A percentile compares a stretch with the other conserved stretches of the same genome.
Conservation (phyloP, 2,329 filamentous ascomycete species). For the Aschersonia sp. region DNA sequence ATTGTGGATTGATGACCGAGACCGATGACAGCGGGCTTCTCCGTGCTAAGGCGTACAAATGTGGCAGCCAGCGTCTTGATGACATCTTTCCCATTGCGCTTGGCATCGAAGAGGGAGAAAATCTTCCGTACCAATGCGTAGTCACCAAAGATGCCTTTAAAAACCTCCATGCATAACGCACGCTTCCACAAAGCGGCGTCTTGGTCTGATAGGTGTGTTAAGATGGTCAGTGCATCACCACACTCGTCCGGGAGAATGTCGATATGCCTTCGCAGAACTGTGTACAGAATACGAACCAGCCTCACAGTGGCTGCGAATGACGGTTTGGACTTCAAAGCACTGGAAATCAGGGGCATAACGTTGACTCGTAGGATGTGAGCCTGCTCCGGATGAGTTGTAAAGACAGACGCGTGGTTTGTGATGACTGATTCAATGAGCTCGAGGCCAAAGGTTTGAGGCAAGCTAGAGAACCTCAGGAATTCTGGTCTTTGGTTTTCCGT, state of each 20-base stretch:
- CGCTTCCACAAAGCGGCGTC: conserved; percentile 78
- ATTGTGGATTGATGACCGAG: conserved; percentile 79
- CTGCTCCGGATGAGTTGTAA: conserved; percentile 67
- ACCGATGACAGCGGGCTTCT: conserved; percentile 80
- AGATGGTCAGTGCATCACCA: conserved; percentile 64
- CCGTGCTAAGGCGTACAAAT: conserved; percentile 84
- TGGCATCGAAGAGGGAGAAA: conserved; percentile 65
- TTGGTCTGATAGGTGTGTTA: conserved; percentile 79
- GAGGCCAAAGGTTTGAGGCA: conserved; percentile 72
- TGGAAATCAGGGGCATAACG: conserved; percentile 73
- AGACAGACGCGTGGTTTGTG: conserved; percentile 70
- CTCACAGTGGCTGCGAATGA: conserved; percentile 74
- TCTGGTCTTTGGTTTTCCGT: conserved; percentile 73
- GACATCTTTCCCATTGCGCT: conserved; percentile 58
- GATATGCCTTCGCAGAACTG: conserved; percentile 67
- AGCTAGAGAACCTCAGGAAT: conserved; percentile 64
- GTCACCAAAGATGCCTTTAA: conserved; percentile 74
- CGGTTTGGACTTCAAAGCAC: conserved; percentile 61
- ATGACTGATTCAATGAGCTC: conserved; percentile 88
- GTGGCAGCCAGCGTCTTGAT: conserved; percentile 72
- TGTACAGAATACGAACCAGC: conserved; percentile 68
- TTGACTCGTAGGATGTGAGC: conserved; percentile 61
- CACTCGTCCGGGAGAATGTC: conserved; percentile 63
- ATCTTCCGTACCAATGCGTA: conserved; percentile 64
- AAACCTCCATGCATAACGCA: conserved; percentile 80